Evolutionary conservation across 306 rosid species (phyloP).

Genomic region (Trifolium pratense): DNA sequence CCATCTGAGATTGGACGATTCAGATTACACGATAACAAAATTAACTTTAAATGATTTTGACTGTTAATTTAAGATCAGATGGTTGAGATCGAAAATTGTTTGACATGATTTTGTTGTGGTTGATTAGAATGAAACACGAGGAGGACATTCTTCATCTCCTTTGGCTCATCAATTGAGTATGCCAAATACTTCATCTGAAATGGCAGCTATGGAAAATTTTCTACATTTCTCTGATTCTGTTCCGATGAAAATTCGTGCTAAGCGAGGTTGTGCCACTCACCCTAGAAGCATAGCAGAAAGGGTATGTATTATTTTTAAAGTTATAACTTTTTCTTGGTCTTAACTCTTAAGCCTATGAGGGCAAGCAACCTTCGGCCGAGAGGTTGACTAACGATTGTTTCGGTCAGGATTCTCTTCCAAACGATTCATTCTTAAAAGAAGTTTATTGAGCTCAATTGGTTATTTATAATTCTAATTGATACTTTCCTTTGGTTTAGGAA

Average conservation of each 20-base stretch:
- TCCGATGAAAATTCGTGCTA: conserved; percentile 93
- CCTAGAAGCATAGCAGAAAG: conserved; percentile 99
- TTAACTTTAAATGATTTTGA: no score
- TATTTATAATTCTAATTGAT: no score
- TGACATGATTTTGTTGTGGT: conserved; percentile 26
- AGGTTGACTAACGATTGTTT: background rate
- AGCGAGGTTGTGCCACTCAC: conserved; percentile 95
- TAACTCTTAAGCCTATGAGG: background rate
- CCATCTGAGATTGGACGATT: background rate
- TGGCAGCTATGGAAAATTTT: conserved; percentile 85
- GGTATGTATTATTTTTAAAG: conserved; percentile 51
- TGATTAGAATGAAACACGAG: conserved; percentile 64
- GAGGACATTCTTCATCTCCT: conserved; percentile 49
- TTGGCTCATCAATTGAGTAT: conserved; percentile 84
- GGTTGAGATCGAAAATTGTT: background rate
- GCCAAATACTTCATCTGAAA: conserved; percentile 91
- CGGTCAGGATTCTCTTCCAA: background rate
- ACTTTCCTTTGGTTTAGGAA: no score
- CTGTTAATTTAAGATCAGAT: background rate
- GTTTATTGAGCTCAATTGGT: background rate
- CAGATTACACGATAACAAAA: no score
- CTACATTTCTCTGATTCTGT: conserved; percentile 83
- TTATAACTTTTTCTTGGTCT: background rate
- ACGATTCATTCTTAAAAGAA: background rate
- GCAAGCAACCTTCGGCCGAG: background rate